These are phyloP conservation scores for Arthrocladium fulminans DNA, from an alignment of 2,329 filamentous ascomycete genomes.

Conservation along the genomic window DNA sequence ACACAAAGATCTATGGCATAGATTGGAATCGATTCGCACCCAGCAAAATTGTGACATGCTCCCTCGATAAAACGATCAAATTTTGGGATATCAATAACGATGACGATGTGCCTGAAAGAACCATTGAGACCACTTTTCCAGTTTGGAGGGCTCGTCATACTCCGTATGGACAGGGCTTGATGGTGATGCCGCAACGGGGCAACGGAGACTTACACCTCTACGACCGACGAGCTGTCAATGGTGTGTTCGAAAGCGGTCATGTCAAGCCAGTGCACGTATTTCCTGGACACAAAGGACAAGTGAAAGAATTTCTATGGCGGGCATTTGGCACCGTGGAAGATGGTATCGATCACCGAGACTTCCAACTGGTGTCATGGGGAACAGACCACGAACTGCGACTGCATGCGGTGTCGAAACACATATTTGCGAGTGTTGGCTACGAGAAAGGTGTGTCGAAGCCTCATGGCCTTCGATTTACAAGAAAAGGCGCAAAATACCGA, in stretches of 20 bases:
- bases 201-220: slow-evolving; percentile 80
- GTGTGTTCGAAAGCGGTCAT: slow-evolving; percentile 26
- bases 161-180: slow-evolving; percentile 73
- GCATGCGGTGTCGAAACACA: slow-evolving; percentile 59
- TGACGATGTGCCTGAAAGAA: slow-evolving; percentile 58
- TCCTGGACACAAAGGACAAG: slow-evolving; percentile 52
- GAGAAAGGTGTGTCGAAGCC: slow-evolving; percentile 58
- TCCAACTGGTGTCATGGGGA: slow-evolving; percentile 89
- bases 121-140: slow-evolving; percentile 74
- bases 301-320: slow-evolving; percentile 89
- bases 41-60: slow-evolving; percentile 73
- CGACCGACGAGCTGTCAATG: slow-evolving; percentile 44
- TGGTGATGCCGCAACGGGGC: slow-evolving; percentile 87
- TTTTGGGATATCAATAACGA: slow-evolving; percentile 74
- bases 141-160: slow-evolving; percentile 88
- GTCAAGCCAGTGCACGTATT: slow-evolving; percentile 44
- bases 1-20: slow-evolving; percentile 88
- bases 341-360: slow-evolving; percentile 73
- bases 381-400: slow-evolving; percentile 74
- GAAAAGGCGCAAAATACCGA: slow-evolving; percentile 76
- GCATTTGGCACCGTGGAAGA: slow-evolving; percentile 61
- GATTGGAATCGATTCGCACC: slow-evolving; percentile 80
- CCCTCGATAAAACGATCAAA: slow-evolving; percentile 83
- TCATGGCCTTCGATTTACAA: slow-evolving; percentile 61
- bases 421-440: slow-evolving; percentile 62